Percentiles rank a stretch among this genome's conserved stretches.
Conservation (phyloP, 768 basidiomycete genomes). For the Russula compacta region DNA sequence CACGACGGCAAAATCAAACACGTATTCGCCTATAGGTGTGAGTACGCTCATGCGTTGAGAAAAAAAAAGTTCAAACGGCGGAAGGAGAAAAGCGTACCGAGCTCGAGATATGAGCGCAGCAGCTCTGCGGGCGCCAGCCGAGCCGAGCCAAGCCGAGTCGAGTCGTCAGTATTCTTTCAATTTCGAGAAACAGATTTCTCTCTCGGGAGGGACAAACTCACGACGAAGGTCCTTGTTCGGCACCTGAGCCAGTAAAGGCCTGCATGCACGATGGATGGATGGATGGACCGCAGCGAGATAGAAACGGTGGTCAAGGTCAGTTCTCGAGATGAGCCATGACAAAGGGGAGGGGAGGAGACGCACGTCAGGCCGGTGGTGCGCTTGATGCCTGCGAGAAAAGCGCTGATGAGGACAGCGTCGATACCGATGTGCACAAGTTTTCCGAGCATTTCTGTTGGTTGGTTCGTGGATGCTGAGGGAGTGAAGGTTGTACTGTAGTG, state of each 20-base stretch:
- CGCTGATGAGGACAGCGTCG: constrained; percentile 71
- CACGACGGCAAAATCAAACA: constrained; percentile 81
- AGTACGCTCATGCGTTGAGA: constrained; percentile 7
- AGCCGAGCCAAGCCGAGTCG: background rate
- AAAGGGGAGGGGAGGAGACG: constrained; percentile 26
- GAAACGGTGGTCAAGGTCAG: background rate
- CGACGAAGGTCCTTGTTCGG: constrained; percentile 86
- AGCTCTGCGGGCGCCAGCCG: constrained; percentile 39
- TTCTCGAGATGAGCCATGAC: background rate
- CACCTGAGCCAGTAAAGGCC: constrained; percentile 65
- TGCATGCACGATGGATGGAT: constrained; percentile 24
- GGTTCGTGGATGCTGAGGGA: background rate
- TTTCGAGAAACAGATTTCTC: too few relatives aligned
- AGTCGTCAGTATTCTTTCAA: too few relatives aligned
- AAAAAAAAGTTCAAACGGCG: background rate
- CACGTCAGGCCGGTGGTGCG: constrained; percentile 83
- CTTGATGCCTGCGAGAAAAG: constrained; percentile 77
- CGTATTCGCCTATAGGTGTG: constrained; percentile 59
- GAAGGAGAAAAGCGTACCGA: constrained; percentile 37
- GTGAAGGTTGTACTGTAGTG: too few relatives aligned
- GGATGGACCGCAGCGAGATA: too few relatives aligned
- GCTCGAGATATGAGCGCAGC: constrained; percentile 68
- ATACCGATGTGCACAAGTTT: constrained; percentile 63
- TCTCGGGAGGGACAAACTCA: constrained; percentile 33
- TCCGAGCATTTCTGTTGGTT: constrained; percentile 42